A percentile compares a stretch with the other conserved stretches of the same genome.
phyloP scores from a whole-genome alignment of 371 early-diverging fungal species.

The Dipsacomyces acuminosporus region DNA sequence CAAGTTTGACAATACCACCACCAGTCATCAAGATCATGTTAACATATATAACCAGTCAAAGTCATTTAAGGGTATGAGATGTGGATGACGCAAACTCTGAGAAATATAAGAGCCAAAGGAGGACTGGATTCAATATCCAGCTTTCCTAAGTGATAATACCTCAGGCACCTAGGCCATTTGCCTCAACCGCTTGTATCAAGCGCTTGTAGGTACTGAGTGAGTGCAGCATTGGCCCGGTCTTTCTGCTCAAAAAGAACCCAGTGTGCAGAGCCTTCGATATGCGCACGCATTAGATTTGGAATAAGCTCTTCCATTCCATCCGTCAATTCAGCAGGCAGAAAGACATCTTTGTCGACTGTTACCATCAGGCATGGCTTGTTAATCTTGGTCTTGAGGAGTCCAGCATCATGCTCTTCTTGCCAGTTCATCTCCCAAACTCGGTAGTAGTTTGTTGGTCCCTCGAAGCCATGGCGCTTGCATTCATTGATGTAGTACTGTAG shows the following conservation, averaged over 20 bases:
- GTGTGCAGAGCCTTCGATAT: slow-evolving; percentile 13
- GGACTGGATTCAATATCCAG: too few species aligned
- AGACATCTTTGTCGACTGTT: slow-evolving; percentile 11
- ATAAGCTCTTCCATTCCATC: slow-evolving; percentile 7
- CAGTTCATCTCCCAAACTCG: slow-evolving; percentile 44
- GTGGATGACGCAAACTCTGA: too few species aligned
- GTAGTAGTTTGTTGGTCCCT: slow-evolving; percentile 47
- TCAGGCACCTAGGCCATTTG: too few species aligned
- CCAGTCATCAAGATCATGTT: too few species aligned
- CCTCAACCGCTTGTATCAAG: too few species aligned
- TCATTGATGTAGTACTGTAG: slow-evolving; percentile 37
- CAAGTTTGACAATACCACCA: too few species aligned
- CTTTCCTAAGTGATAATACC: too few species aligned
- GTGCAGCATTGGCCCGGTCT: slow-evolving; percentile 1
- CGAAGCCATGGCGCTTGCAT: slow-evolving; percentile 41
- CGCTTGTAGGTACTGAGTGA: too few species aligned
- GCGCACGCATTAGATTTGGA: slow-evolving; percentile 5
- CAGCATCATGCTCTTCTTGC: slow-evolving; percentile 41
- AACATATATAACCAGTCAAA: too few species aligned
- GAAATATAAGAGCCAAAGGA: too few species aligned
- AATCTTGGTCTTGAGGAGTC: neutral
- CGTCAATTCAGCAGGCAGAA: slow-evolving; percentile 9
- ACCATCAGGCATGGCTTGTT: slow-evolving; percentile 17
- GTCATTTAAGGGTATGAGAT: too few species aligned
- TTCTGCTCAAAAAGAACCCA: slow-evolving; percentile 13